Base-by-base conservation (phyloP, 169 alveolate genomes). In the Pseudocohnilembus persalinus region DNA sequence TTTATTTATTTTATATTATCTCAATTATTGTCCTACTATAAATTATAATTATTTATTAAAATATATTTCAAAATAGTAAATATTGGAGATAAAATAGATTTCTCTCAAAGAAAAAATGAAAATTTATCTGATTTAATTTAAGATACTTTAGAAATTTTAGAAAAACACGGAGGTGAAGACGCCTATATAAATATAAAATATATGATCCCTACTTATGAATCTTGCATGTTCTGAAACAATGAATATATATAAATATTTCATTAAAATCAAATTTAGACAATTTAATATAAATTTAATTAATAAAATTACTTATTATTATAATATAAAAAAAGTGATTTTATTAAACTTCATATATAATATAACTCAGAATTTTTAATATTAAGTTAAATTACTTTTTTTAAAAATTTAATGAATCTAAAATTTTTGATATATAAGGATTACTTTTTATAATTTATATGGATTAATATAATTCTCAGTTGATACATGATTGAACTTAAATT, bases 151-250 rank as follows among this genome's bases (percentile, higher is more conserved):
- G 98, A 96, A 85, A 83, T 89, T 31, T 92, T 96, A 88, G 98
- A 96, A 91, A 92, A 90, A 72, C 87, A 92, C 74, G 98, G 98
- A 31, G 98, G 97, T 34, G 97, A 93, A 88, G 96, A 93, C 85
- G 96, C 97, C 73, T 93, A 90, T 79, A 92, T 93, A 73, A 93
- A 92, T 89, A 93, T 93, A 76, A 91, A 94, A 90, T 94, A 93
- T 83, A 93, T 93, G 96, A 79, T 92, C 6, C 96, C 96, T 28
- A 92, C 96, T 74, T 92, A 92, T 77, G 96, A 92, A 87, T 84
- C 92, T 35, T 92, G 96, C 74, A 92, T 92, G 96, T 92, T 92
- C 68, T 92, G 92, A 88, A 49, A 11, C 24, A 26, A n/a, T n/a
- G n/a, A n/a, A n/a, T n/a, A n/a, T n/a, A n/a, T n/a, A 65, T 65